Evolutionary conservation across 2,329 filamentous ascomycete species (phyloP), one percentile per base, ranked within the genome.

Genomic region (Alternaria arbusti): DNA sequence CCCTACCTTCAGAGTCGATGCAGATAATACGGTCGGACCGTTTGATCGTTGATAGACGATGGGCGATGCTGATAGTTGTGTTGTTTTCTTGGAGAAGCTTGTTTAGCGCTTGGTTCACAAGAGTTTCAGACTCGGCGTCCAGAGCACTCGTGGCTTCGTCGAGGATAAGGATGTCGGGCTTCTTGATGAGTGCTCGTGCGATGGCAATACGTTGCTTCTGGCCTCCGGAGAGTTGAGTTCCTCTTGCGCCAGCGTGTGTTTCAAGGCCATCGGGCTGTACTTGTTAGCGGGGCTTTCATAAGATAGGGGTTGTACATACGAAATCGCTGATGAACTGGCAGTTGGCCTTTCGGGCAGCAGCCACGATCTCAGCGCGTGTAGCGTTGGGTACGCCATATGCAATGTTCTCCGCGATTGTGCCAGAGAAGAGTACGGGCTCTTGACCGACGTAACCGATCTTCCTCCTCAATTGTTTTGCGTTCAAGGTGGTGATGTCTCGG

Each of bases 141-240:
- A 99, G 86, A 0, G 96, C 96, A 64, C 93, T 97, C 0, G 96
- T 99, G 17, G 96, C 83, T 84, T 99, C 96, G 76, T 99, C 96
- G 1, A 99, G 87, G 64, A 99, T 97, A 26, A 99, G 84, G 67
- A 99, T 98, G 81, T 99, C 96, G 0, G 96, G 96, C 67, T 97
- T 89, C 81, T 98, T 98, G 71, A 99, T 89, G 26, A 99, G 86
- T 12, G 96, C 96, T 58, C 96, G 89, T 6, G 96, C 96, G 79
- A 99, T 99, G 40, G 96, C 96, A 73, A 99, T 98, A 67, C 96
- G 91, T 80, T 99, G 96, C 82, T 98, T 98, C 81, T 99, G 96
- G 0, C 96, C 96, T 55, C 96, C 96, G 9, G 94, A 97, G 0
- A 99, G 86, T 80, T 98, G 95, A 2, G 95, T 94, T 32, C 96